Evolutionary conservation across 306 rosid genomes (phyloP), one percentile per base, ranked within the genome.

Genomic region (Ceratonia siliqua): DNA sequence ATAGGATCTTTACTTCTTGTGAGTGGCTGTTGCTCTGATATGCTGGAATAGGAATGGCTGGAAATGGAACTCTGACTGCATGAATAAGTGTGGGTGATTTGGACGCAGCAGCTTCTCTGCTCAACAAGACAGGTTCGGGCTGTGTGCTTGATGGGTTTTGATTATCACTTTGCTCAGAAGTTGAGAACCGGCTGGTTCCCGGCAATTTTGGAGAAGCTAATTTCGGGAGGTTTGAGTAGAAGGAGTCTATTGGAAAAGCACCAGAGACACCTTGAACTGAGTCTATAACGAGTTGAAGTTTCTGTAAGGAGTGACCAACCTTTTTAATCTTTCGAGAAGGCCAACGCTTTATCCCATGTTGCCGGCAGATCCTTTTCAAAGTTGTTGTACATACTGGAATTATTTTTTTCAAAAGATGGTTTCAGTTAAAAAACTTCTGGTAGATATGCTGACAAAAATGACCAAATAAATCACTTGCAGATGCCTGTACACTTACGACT

Each of bases 281-380:
- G 86, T 95, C 96, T 0, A 95, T 95, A 42, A 90, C 98, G 25
- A 79, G 96, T 70, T 87, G 96, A 75, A 95, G 98, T 80, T 95
- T 92, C 87, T 82, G 91, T 32, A 95, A 82, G 38, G 99, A 95
- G 84, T 92, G 98, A 50, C 99, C 99, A 7, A 95, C 99, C 89
- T 95, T 95, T 80, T 92, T 95, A 8, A 95, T 87, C 83, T 92
- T 92, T 22, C 99, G 88, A 30, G 99, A 95, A 74, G 99, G 99
- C 99, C 99, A 95, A 10, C 98, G 93, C 63, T 89, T 89, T 62
- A 95, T 90, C 71, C 99, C 99, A 36, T 92, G 98, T 69, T 90
- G 99, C 38, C 99, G 87, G 87, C 99, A 92, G 59, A 95, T 89
- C 82, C 98, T 87, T 70, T 95, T 95, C 87, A 95, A 81, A 32